Base-by-base conservation (phyloP, 257 asterid species). In the Scutellaria galericulata region DNA sequence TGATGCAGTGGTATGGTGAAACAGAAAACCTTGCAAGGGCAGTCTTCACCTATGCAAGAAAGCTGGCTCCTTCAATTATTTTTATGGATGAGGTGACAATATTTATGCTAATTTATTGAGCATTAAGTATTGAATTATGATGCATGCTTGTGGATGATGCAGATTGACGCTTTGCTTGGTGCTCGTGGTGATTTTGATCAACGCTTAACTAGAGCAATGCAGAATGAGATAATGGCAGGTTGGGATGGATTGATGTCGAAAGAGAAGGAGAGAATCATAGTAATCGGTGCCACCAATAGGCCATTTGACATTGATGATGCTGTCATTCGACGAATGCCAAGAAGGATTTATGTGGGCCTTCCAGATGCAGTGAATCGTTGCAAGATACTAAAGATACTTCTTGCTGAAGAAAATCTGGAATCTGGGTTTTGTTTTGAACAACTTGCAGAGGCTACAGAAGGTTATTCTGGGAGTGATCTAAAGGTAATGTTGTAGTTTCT, bases 161-260 rank as follows among this genome's bases (percentile, higher is more conserved):
- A 94, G 99, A 97, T 95, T 66, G 99, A 95, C 84, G 92, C 98
- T 81, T 87, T 95, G 87, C 96, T 95, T 55, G 99, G 99, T 82
- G 97, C 99, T 72, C 98, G 99, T 8, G 98, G 98, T 79, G 78
- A 92, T 56, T 84, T 76, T 48, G 99, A 92, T 87, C 99, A 91
- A 10, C 86, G 98, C 99, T 97, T 98, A 14, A 92, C 97, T 45
- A 89, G 99, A 87, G 85, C 97, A 82, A 91, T 95, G 99, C 81
- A 97, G 22, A 95, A 95, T 72, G 98, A 95, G 82, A 90, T 95
- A 70, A 95, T 95, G 99, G 93, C 99, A 22, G 98, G 98, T 56
- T 95, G 99, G 99, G 99, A 95, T 83, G 99, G 99, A 63, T 85
- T 95, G 85, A 87, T 97, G 84, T 84, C 99, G 63, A 89, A 91